These are phyloP conservation scores for Houttuynia cordata DNA, from an alignment of 164 flowering plant species.

Conservation along the genomic window DNA sequence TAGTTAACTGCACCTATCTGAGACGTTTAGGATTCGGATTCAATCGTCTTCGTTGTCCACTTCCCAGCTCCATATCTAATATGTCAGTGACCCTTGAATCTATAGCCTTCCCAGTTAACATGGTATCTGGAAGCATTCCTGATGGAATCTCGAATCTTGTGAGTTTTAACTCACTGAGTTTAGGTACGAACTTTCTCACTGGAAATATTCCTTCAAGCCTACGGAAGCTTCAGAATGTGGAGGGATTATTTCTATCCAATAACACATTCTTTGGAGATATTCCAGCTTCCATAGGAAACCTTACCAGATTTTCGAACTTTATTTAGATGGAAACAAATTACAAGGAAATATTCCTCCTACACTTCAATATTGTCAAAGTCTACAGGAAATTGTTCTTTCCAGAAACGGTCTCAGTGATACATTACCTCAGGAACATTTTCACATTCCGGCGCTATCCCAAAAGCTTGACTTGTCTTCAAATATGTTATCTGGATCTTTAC, in stretches of 20 bases:
- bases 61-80: constrained; percentile 21
- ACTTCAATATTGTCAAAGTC: not conserved
- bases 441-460: constrained; percentile 3
- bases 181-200: constrained; percentile 8
- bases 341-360: constrained; percentile 4
- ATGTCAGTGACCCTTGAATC: constrained; percentile 10
- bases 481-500: constrained; percentile 18
- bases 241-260: constrained; percentile 1
- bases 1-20: not conserved
- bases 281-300: constrained; percentile 18
- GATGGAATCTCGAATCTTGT: constrained; percentile 20
- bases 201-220: constrained; percentile 20
- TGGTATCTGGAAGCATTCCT: constrained; percentile 23
- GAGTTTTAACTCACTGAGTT: constrained; percentile 5
- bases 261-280: constrained; percentile 17
- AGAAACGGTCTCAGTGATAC: constrained; percentile 2
- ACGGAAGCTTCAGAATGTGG: constrained; percentile 20
- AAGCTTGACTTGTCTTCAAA: constrained; percentile 19
- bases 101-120: constrained; percentile 13
- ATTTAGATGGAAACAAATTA: not conserved
- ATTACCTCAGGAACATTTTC: constrained; percentile 24
- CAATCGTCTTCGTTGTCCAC: constrained; percentile 15
- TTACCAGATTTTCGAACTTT: constrained; percentile 5
- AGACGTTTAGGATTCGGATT: not conserved
- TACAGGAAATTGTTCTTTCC: not conserved